These are phyloP conservation scores for Microdochium bolleyi DNA, from an alignment of 2,329 filamentous ascomycete genomes.

Conservation along the genomic window DNA sequence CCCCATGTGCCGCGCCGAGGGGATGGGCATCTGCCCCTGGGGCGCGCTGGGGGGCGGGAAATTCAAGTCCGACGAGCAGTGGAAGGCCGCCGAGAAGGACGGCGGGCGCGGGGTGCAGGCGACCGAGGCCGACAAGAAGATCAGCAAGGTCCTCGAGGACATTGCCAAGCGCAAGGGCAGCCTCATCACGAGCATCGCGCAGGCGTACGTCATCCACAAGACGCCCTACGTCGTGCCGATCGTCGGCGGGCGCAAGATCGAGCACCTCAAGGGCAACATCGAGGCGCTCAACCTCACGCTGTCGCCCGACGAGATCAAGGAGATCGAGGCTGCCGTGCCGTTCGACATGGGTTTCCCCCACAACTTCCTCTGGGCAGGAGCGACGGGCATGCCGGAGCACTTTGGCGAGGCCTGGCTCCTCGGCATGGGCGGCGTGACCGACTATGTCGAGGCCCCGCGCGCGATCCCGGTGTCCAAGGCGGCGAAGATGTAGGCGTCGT, in stretches of 20 bases:
- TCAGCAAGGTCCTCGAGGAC: slow-evolving; percentile 50
- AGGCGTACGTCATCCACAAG: slow-evolving; percentile 45
- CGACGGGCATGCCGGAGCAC: slow-evolving; percentile 2
- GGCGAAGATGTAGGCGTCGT: neutral
- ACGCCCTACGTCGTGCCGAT: slow-evolving; percentile 45
- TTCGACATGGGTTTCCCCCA: slow-evolving; percentile 51
- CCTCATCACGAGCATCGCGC: slow-evolving; percentile 39
- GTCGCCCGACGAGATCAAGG: slow-evolving; percentile 40
- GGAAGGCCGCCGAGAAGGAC: slow-evolving; percentile 20
- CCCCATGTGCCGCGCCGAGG: slow-evolving; percentile 30
- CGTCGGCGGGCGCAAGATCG: slow-evolving; percentile 41
- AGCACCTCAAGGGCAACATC: slow-evolving; percentile 47
- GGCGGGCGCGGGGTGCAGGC: slow-evolving; percentile 27
- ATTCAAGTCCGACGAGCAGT: slow-evolving; percentile 29
- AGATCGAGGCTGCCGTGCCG: slow-evolving; percentile 41
- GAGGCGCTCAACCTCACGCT: slow-evolving; percentile 41
- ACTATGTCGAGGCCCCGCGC: neutral
- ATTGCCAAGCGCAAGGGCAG: slow-evolving; percentile 46
- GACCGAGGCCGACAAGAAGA: slow-evolving; percentile 38
- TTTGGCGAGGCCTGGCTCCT: neutral
- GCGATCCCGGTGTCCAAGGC: neutral
- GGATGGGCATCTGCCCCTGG: slow-evolving; percentile 51
- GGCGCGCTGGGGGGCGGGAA: slow-evolving; percentile 46
- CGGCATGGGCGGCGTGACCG: neutral
- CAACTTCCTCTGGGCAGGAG: slow-evolving; percentile 26